Evolutionary conservation across 257 asterid genomes (phyloP).

Genomic region (Nicotiana sylvestris): DNA sequence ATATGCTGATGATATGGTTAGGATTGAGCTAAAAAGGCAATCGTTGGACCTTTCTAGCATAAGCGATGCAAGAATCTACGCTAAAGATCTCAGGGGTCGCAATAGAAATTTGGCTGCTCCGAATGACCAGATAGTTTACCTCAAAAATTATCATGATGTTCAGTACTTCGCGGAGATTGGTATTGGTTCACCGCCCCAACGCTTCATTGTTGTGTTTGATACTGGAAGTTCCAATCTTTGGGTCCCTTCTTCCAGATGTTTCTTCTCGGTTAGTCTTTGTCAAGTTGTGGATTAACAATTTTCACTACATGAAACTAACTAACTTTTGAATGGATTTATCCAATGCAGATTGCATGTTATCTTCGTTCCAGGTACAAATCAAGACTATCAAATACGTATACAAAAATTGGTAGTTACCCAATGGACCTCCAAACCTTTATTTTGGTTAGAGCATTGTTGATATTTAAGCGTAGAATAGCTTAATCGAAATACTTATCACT

Average conservation of each 20-base stretch:
- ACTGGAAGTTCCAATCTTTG: slow-evolving; percentile 37
- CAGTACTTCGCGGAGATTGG: slow-evolving; percentile 30
- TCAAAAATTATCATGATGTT: slow-evolving; percentile 23
- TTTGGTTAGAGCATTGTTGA: neutral
- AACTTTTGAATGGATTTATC: neutral
- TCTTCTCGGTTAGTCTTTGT: slow-evolving; percentile 27
- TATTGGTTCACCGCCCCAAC: slow-evolving; percentile 37
- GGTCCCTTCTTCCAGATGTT: slow-evolving; percentile 37
- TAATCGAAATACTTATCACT: neutral
- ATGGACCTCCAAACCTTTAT: neutral
- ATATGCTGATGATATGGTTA: slow-evolving; percentile 15
- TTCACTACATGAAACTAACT: neutral
- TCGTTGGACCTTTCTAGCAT: slow-evolving; percentile 15
- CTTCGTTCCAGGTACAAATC: slow-evolving; percentile 28
- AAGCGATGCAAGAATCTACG: slow-evolving; percentile 10
- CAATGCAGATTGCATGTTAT: slow-evolving; percentile 30
- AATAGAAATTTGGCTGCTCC: neutral
- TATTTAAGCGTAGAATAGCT: neutral
- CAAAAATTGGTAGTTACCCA: slow-evolving; percentile 20
- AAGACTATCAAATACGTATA: slow-evolving; percentile 21
- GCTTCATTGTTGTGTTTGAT: slow-evolving; percentile 31
- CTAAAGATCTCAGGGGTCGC: neutral
- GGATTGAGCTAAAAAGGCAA: slow-evolving; percentile 25
- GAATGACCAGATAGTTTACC: slow-evolving; percentile 12
- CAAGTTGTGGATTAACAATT: neutral